Base-by-base conservation (phyloP, 345 rosid species). In the rapeseed (Brassica napus) region DNA sequence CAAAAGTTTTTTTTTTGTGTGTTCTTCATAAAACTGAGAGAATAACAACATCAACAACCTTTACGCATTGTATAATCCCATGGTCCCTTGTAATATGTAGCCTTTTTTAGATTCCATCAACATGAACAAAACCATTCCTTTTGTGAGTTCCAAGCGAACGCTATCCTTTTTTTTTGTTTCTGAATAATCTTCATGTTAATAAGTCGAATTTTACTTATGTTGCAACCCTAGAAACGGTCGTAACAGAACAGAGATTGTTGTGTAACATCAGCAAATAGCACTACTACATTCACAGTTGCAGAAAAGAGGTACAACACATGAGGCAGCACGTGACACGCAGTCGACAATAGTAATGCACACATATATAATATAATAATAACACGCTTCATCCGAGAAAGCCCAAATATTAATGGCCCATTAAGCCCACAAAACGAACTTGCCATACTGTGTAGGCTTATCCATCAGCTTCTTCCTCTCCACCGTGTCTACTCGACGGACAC, bases 11-110 rank as follows among this genome's bases (percentile, higher is more conserved):
- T 44, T 49, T 52, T n/a, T 52, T n/a, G 4, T 49, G 7, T 6
- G 24, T 15, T 54, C 59, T 54, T 68, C 65, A 76, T 65, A 76
- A 76, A 71, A 71, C 80, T 31, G 80, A 71, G 69, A 60, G 73
- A 81, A 76, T 59, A 76, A 75, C 8, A 49, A 49, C 67, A n/a
- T n/a, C n/a, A 54, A 54, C 71, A 9, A 5, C 30, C 57, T 12
- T 28, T 49, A 60, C 44, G 65, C 80, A 71, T 81, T 81, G 83
- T 81, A 81, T 69, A 81, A 77, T 58, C 77, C 65, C 77, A 47
- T 72, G 64, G 34, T 71, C 35, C 49, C 14, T 71, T 81, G 80
- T 76, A 71, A 76, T 47, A 31, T 80, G 79, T 74, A 80, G 79
- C 32, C 68, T 65, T 35, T 31, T 18, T 30, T 68, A 74, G n/a